Base-by-base conservation (phyloP, 345 rosid genomes). In the Citropsis articulata region DNA sequence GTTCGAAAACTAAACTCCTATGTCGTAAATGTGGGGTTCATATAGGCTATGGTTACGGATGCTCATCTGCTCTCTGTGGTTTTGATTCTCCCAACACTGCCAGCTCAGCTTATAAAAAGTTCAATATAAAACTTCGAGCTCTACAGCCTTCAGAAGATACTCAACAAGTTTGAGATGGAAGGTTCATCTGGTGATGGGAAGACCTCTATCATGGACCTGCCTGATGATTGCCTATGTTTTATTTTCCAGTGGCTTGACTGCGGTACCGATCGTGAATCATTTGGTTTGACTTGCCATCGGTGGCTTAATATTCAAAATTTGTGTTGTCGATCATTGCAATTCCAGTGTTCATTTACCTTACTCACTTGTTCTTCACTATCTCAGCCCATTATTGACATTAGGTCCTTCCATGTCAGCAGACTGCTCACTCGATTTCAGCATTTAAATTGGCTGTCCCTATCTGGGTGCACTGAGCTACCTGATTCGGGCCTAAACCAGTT, bases 151-250 rank as follows among this genome's bases (percentile, higher is more conserved):
- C 85, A 9, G 88, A 85, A 73, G 91, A 84, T 73, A 57, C 77
- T 77, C 81, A 71, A 83, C 72, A 71, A 75, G 78, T 75, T 82
- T 53, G 76, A 76, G 60, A 85, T 94, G 92, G 91, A 77, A 78
- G 79, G 64, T 77, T 80, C 83, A 80, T 83, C 76, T 6, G 63
- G 38, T 74, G 81, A 83, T 78, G 73, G 67, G 45, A 24, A 36
- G 69, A 84, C 87, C 72, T 84, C 89, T 57, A 82, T 91, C 77
- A 80, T 81, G 77, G 84, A 86, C 77, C 88, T 93, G 40, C 90
- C 93, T 33, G 92, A 90, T 87, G 99, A 93, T 86, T 93, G 91
- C 65, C 90, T 93, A 63, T 77, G 86, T 79, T 85, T 77, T 71
- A 90, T 91, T 84, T 91, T 90, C 81, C 80, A 83, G 75, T 36